Evolutionary conservation across 192 early-diverging fungal species (phyloP), one percentile per base, ranked within the genome.

Genomic region (Rhizoclosmatium sp.): DNA sequence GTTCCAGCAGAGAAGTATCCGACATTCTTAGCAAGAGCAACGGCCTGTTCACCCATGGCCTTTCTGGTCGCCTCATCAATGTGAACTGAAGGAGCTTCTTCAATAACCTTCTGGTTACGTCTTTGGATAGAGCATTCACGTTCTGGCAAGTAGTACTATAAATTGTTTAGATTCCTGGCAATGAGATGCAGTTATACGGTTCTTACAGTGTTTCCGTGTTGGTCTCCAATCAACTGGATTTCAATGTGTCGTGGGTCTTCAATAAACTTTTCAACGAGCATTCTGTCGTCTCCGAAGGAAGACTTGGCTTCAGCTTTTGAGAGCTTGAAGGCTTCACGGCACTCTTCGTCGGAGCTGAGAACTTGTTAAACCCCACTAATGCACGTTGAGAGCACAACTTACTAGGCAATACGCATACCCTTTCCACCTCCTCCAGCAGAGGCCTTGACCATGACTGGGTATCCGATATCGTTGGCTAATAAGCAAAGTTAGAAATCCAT

Each of bases 391-490:
- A n/a, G 54, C 10, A n/a, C 19, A 56, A 82, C 60, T 87, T 83
- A 79, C 87, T 88, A 59, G 88, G 95, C 96, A 86, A 96, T 97
- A 69, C 98, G 92, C 87, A 99, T 99, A 69, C 97, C 98, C 87
- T 99, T 99, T 62, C 97, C 97, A 81, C 97, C 97, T 75, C 97
- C 97, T 81, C 96, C 97, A 82, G 96, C 96, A 7, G 95, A 95
- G 47, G 97, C 97, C 88, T 98, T 98, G 84, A 98, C 93, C 95
- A 98, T 98, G 79, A 98, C 90, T n/a, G 98, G 98, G 87, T 94
- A 99, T 3, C 98, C 98, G 47, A 99, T 98, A 59, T 89, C 84
- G 51, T 91, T 89, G 21, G 97, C 97, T 93, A 88, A 31, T 0
- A 31, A 31, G 31, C 31, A 31, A 31, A 31, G 31, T 59, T 49